phyloP scores from a whole-genome alignment of 2,329 filamentous ascomycete genomes.

The Proliferodiscus dingleyae region DNA sequence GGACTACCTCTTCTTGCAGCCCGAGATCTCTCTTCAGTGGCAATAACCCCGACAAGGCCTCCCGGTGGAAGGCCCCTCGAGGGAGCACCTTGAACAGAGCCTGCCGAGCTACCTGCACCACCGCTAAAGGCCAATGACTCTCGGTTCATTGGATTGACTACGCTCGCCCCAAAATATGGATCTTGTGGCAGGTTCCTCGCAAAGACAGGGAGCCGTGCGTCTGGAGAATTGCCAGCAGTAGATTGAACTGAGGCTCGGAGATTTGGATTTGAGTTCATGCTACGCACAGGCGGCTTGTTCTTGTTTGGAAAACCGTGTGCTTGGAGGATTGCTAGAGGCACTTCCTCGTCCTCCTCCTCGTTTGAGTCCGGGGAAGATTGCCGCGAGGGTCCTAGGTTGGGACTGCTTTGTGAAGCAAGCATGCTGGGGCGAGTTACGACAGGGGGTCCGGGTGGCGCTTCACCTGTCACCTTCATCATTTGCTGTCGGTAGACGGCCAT shows the following conservation, averaged over 20 bases:
- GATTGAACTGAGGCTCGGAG: slow-evolving; percentile 59
- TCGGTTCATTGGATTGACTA: slow-evolving; percentile 66
- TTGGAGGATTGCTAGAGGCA: slow-evolving; percentile 79
- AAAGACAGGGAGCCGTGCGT: slow-evolving; percentile 65
- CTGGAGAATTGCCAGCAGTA: slow-evolving; percentile 45
- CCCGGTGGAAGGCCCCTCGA: slow-evolving; percentile 53
- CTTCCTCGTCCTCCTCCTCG: slow-evolving; percentile 66
- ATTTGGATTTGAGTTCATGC: slow-evolving; percentile 66
- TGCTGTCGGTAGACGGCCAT: slow-evolving; percentile 86
- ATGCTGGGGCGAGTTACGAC: slow-evolving; percentile 46
- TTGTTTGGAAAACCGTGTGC: slow-evolving; percentile 84
- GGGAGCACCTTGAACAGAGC: slow-evolving; percentile 36
- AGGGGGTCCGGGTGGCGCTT: slow-evolving; percentile 44
- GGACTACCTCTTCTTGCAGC: slow-evolving; percentile 76
- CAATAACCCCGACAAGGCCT: slow-evolving; percentile 83
- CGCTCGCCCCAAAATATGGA: slow-evolving; percentile 74
- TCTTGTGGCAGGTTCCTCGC: slow-evolving; percentile 77
- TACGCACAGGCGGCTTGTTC: slow-evolving; percentile 66
- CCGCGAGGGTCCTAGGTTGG: slow-evolving; percentile 43
- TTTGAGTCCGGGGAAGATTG: slow-evolving; percentile 1
- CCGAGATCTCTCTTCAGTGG: slow-evolving; percentile 73
- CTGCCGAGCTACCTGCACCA: slow-evolving; percentile 50
- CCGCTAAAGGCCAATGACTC: slow-evolving; percentile 70
- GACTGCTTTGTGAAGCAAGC: slow-evolving; percentile 56
- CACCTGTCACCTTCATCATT: slow-evolving; percentile 94